Conservation (phyloP, 2,329 filamentous ascomycete genomes). For the Hirsutella rhossiliensis region DNA sequence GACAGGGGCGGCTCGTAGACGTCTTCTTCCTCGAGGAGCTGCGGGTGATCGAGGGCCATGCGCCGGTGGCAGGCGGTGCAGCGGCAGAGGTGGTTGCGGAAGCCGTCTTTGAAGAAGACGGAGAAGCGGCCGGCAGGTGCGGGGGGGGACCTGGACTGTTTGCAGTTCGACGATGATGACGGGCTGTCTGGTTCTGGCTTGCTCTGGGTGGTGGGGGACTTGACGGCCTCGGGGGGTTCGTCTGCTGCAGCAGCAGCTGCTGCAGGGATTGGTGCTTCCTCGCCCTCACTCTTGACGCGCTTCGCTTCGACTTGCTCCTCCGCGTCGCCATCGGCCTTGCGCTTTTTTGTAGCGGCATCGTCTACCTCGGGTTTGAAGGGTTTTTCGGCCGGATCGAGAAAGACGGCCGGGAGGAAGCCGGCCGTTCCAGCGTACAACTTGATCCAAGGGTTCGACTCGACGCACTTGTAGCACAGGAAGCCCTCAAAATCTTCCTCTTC, state of each 20-base stretch:
- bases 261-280: slow-evolving; percentile 4
- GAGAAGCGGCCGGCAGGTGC: slow-evolving; percentile 53
- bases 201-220: neutral
- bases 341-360: slow-evolving; percentile 40
- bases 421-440: slow-evolving; percentile 70
- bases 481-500: slow-evolving; percentile 79
- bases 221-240: neutral
- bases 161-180: slow-evolving; percentile 32
- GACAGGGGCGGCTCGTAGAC: slow-evolving; percentile 87
- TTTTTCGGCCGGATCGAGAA: slow-evolving; percentile 19
- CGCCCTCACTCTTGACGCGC: slow-evolving; percentile 35
- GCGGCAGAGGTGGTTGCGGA: slow-evolving; percentile 72
- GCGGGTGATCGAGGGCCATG: slow-evolving; percentile 52
- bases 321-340: slow-evolving; percentile 48
- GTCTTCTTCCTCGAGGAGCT: slow-evolving; percentile 89
- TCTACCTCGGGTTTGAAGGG: neutral
- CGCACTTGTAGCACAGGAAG: slow-evolving; percentile 89
- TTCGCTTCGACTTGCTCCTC: slow-evolving; percentile 29
- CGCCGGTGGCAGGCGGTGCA: slow-evolving; percentile 70
- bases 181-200: neutral
- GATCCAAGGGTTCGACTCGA: slow-evolving; percentile 82
- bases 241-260: neutral
- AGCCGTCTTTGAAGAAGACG: slow-evolving; percentile 68
- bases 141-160: slow-evolving; percentile 44
- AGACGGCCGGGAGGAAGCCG: slow-evolving; percentile 70